phyloP scores from a whole-genome alignment of 176 grass and related monocot species.

The Elymus sibiricus region DNA sequence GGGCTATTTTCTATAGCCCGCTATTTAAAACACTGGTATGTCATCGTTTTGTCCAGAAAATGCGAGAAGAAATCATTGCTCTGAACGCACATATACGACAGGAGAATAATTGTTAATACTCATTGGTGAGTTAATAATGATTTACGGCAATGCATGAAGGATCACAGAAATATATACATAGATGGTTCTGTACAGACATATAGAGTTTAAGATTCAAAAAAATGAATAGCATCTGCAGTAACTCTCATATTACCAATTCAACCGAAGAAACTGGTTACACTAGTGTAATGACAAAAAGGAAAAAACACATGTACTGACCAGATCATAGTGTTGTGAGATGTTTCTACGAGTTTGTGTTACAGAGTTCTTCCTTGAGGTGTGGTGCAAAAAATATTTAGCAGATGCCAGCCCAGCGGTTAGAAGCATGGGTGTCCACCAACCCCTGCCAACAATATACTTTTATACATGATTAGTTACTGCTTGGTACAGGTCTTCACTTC shows the following conservation, averaged over 20 bases:
- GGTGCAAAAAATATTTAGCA: constrained; percentile 70
- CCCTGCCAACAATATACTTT: constrained; percentile 26
- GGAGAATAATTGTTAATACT: neutral
- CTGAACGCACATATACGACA: constrained; percentile 14
- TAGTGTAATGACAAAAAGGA: neutral
- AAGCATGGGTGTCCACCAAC: constrained; percentile 84
- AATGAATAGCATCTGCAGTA: too few species aligned
- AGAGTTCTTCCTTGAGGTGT: constrained; percentile 65
- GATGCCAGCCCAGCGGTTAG: constrained; percentile 70
- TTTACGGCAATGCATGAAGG: neutral
- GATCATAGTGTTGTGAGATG: constrained; percentile 83
- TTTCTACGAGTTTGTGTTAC: constrained; percentile 69
- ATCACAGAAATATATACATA: neutral
- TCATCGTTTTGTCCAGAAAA: constrained; percentile 91
- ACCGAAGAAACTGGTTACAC: neutral
- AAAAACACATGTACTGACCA: constrained; percentile 8
- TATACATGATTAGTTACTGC: neutral
- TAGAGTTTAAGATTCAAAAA: neutral
- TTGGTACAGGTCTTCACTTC: neutral
- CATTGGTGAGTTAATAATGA: neutral
- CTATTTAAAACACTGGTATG: too few species aligned
- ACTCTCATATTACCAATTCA: neutral
- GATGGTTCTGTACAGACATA: neutral
- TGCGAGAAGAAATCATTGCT: constrained; percentile 80
- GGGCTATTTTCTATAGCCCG: too few species aligned